Base-by-base conservation (phyloP, 257 asterid species). In the Verbena officinalis region DNA sequence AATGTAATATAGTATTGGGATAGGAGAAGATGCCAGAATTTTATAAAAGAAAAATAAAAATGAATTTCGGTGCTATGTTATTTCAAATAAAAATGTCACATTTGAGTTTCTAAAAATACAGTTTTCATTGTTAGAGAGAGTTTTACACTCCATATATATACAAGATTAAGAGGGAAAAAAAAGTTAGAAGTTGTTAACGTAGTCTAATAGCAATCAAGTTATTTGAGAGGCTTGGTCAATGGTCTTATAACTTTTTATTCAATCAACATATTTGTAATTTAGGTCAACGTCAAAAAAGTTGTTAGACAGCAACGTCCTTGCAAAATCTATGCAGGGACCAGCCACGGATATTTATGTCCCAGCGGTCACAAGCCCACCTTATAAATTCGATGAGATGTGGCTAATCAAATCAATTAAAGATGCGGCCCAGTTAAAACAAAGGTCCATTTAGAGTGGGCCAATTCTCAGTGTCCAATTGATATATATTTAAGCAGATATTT, bases 251-350 rank as follows among this genome's bases (percentile, higher is more conserved):
- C n/a, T n/a, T n/a, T n/a, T n/a, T n/a, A n/a, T n/a, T n/a, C n/a
- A n/a, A n/a, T n/a, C n/a, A n/a, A n/a, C n/a, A n/a, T n/a, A n/a
- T 44, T 44, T 44, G 51, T 21, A 15, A 9, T 44, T 44, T 44
- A 5, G 51, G 51, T 44, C 50, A n/a, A 44, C n/a, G 50, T 44
- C 50, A 44, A 44, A 44, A 15, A 44, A 44, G 50, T n/a, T 44
- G 50, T 44, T 44, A 44, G 9, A 44, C 20, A n/a, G 50, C 20
- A 11, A 13, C 3, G 20, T 44, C 50, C 20, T n/a, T n/a, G 1
- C 21, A 15, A 14, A 15, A 44, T 44, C 22, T 44, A n/a, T n/a
- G 51, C 22, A 0, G 51, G 51, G 51, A 44, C 51, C 50, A 13
- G 50, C 9, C 21, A 44, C 15, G 10, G 51, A 44, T 15, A 15